Conservation (phyloP, 2,329 filamentous ascomycete species). For the Ascochyta viciae-villosae region DNA sequence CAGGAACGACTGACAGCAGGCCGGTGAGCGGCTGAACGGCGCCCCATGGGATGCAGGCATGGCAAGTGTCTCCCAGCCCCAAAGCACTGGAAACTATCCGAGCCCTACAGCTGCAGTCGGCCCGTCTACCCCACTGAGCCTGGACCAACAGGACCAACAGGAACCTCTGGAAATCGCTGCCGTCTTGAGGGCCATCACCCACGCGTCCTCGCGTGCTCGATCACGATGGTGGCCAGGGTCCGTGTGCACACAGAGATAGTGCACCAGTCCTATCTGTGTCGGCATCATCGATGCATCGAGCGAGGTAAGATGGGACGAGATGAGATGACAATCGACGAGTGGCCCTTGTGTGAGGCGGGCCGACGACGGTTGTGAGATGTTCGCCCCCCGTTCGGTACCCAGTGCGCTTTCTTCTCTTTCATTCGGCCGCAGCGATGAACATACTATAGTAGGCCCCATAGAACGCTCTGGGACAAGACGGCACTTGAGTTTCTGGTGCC, state of each 20-base stretch:
- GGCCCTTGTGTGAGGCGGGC: neutral
- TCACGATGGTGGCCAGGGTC: neutral
- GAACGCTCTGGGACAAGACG: conserved; percentile 3
- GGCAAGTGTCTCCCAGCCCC: neutral
- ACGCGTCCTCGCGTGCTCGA: neutral
- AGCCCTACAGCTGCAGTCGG: conserved; percentile 1
- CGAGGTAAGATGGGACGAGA: neutral
- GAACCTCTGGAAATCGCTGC: neutral
- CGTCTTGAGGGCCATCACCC: neutral
- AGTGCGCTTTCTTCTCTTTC: neutral
- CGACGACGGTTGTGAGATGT: neutral
- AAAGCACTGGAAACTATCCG: neutral
- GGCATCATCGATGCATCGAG: neutral
- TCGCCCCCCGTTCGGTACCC: neutral
- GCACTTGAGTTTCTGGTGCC: neutral
- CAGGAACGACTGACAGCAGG: conserved; percentile 2
- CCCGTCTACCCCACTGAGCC: conserved; percentile 1
- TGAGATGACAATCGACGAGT: neutral
- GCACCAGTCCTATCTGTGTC: neutral
- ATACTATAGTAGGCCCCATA: neutral
- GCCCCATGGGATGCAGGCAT: neutral
- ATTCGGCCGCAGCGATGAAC: neutral
- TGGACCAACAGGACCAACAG: conserved; percentile 1
- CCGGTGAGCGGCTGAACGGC: neutral
- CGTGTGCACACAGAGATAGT: neutral